Conservation (phyloP, 2,329 filamentous ascomycete genomes). For the Pseudomassariella vexata region DNA sequence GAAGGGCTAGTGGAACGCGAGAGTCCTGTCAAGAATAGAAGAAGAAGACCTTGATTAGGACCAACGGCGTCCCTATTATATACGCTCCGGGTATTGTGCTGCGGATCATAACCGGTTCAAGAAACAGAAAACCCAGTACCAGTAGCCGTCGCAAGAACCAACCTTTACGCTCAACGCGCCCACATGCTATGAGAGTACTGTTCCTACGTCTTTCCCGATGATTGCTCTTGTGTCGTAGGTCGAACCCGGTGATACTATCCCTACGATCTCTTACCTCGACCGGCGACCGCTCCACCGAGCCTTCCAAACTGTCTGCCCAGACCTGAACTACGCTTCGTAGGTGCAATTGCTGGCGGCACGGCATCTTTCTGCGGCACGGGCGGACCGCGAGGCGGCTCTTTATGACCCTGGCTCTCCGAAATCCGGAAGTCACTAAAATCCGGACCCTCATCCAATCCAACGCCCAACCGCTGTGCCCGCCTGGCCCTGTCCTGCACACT, state of each 20-base stretch:
- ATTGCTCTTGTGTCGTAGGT: too few species aligned
- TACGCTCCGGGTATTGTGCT: too few species aligned
- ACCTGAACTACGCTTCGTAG: constrained; percentile 55
- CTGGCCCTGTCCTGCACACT: constrained; percentile 82
- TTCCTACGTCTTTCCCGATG: too few species aligned
- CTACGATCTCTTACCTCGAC: constrained; percentile 51
- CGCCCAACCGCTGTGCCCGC: constrained; percentile 57
- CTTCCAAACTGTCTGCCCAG: constrained; percentile 65
- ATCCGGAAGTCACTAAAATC: constrained; percentile 36
- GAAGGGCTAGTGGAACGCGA: constrained; percentile 63
- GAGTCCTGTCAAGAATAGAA: constrained; percentile 41
- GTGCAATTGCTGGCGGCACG: constrained; percentile 31
- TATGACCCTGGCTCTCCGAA: constrained; percentile 32
- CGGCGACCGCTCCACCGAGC: constrained; percentile 64
- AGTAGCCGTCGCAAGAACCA: too few species aligned
- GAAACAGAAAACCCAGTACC: too few species aligned
- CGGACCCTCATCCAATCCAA: constrained; percentile 40
- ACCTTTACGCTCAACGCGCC: too few species aligned
- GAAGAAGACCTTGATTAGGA: too few species aligned
- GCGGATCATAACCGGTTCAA: too few species aligned
- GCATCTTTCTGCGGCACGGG: constrained; percentile 45
- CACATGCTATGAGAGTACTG: too few species aligned
- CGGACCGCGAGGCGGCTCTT: constrained; percentile 32
- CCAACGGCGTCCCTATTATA: too few species aligned
- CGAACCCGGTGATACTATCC: too few species aligned